Base-by-base conservation (phyloP, 768 basidiomycete species). In the Trametes cubensis region DNA sequence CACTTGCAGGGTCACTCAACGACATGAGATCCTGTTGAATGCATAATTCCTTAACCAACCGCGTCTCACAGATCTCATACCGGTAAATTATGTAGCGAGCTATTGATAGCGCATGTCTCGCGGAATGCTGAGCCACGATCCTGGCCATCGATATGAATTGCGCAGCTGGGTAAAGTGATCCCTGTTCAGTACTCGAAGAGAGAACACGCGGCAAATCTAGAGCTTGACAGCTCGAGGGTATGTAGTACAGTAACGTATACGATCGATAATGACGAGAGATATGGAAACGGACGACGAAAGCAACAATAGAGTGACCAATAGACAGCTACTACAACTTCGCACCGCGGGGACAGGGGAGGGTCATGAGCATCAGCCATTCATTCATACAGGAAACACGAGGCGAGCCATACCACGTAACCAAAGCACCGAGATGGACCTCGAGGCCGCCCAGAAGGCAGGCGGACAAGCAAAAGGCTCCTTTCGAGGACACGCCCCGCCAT, bases 321-420 rank as follows among this genome's bases (percentile, higher is more conserved):
- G 38, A 57, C 17, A 21, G 34, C 45, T 14, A 45, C 45, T 21
- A 14, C 28, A 21, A 38, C 34, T 34, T 34, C n/a, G 28, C 45
- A 42, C 25, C 11, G 28, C 41, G 15, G 11, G 17, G 26, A 44
- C 21, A n/a, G 46, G 8, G 34, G 23, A 17, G 14, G 46, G 55
- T 57, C 56, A 57, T 57, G 34, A 48, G 46, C 25, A 57, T 25
- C 23, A 8, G 34, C 30, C 18, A 49, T 23, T 2, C 11, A 28
- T 45, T 56, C 55, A 56, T 56, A 47, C 11, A 47, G 17, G 17
- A 25, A 14, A 48, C 56, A 57, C 47, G 47, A 57, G 56, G 56
- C 46, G 21, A 7, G 15, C 56, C 23, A 34, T 23, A 57, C 56
- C 46, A 48, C 46, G 46, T 39, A 49, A 49, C 28, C 20, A 25